Percentiles rank a stretch among this genome's conserved stretches.
Conservation (phyloP, 768 basidiomycete species). For the Candolleomyces aberdarensis region DNA sequence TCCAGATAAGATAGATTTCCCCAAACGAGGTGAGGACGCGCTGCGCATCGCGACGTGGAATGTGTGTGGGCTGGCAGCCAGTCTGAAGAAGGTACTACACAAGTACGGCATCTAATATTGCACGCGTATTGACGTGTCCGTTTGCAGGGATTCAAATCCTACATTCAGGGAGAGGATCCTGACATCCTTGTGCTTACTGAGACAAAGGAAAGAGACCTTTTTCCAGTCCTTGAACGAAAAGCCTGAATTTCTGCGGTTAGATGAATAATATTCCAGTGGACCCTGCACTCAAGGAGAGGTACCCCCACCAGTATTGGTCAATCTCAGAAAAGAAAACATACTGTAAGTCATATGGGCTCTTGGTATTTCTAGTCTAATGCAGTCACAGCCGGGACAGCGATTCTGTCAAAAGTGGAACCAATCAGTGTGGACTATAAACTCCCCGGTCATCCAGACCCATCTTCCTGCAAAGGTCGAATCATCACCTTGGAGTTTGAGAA, state of each 20-base stretch:
- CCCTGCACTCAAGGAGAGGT: constrained; percentile 51
- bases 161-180: constrained; percentile 83
- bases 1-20: constrained; percentile 59
- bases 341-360: constrained; percentile 36
- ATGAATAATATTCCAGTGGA: constrained; percentile 70
- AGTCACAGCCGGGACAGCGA: constrained; percentile 68
- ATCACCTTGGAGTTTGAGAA: constrained; percentile 77
- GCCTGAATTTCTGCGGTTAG: constrained; percentile 31
- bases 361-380: neutral
- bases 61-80: constrained; percentile 71
- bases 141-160: constrained; percentile 70
- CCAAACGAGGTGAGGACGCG: constrained; percentile 43
- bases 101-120: neutral
- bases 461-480: constrained; percentile 69
- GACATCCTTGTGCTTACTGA: constrained; percentile 84
- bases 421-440: constrained; percentile 60
- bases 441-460: constrained; percentile 71
- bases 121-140: neutral
- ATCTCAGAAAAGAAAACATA: constrained; percentile 79
- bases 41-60: constrained; percentile 73
- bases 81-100: constrained; percentile 70
- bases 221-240: neutral
- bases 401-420: constrained; percentile 76
- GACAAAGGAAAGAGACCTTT: constrained; percentile 61
- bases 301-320: constrained; percentile 74